phyloP scores from a whole-genome alignment of 306 rosid species.

The Begonia loranthoides region DNA sequence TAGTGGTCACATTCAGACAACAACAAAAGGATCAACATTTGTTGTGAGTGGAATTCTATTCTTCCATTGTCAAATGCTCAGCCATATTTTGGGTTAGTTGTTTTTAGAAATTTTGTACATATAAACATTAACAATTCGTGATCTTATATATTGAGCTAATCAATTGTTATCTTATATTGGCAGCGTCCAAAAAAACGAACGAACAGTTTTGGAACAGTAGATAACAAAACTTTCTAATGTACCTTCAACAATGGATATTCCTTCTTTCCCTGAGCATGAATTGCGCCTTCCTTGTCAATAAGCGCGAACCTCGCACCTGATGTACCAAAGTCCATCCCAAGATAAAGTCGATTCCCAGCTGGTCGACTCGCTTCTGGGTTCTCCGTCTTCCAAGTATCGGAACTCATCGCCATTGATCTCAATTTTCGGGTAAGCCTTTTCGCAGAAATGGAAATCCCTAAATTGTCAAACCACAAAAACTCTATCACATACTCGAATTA shows the following conservation, averaged over 20 bases:
- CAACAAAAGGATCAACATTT: background rate
- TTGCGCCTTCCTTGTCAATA: conserved; percentile 41
- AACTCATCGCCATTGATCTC: conserved; percentile 26
- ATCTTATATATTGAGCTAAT: no score
- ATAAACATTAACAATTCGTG: no score
- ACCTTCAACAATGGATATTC: conserved; percentile 53
- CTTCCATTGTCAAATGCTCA: no score
- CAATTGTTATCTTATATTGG: no score
- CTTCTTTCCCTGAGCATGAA: conserved; percentile 64
- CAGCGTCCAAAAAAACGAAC: no score
- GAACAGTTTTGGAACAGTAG: no score
- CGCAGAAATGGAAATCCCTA: conserved; percentile 12
- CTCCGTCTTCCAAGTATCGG: conserved; percentile 9
- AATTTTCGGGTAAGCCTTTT: conserved; percentile 17
- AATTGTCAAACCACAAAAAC: background rate
- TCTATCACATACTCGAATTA: no score
- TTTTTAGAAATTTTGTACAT: no score
- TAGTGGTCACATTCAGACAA: conserved; percentile 2
- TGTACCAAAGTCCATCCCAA: conserved; percentile 88
- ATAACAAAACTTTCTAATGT: no score
- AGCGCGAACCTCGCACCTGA: conserved; percentile 80
- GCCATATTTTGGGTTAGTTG: no score
- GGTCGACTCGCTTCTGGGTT: conserved; percentile 13
- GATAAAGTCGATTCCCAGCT: conserved; percentile 41
- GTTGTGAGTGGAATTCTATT: no score